These are phyloP conservation scores for Poa annua DNA, from an alignment of 176 grass and related monocot genomes.

Conservation along the genomic window DNA sequence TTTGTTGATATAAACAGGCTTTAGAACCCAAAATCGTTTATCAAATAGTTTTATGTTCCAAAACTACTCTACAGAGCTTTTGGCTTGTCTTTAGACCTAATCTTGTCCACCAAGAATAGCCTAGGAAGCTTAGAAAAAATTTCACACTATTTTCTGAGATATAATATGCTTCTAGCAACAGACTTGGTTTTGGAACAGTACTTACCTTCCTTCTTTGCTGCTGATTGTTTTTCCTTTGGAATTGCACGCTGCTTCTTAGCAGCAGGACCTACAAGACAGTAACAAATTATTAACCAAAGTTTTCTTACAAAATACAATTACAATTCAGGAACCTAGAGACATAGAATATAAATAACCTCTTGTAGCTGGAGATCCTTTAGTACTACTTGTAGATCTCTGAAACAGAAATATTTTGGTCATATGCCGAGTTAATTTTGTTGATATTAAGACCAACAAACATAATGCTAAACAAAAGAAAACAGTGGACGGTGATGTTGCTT, in stretches of 20 bases:
- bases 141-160: neutral
- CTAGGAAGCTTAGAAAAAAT: conserved; percentile 21
- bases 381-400: conserved; percentile 53
- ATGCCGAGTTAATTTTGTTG: conserved; percentile 23
- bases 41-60: neutral
- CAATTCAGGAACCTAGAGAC: conserved; percentile 1
- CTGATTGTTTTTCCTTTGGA: conserved; percentile 45
- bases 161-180: conserved; percentile 33
- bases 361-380: conserved; percentile 56
- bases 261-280: conserved; percentile 49
- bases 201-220: conserved; percentile 68
- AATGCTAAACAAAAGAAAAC: neutral
- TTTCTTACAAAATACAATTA: neutral
- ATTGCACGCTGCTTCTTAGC: conserved; percentile 50
- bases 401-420: conserved; percentile 40
- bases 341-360: conserved; percentile 49
- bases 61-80: neutral
- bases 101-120: conserved; percentile 7
- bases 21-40: neutral
- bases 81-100: neutral
- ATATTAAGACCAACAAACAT: conserved; percentile 11
- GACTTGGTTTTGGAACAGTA: conserved; percentile 28
- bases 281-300: neutral
- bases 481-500: neutral
- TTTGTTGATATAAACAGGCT: neutral